Base-by-base conservation (phyloP, 179 eudicot genomes). In the Corrigiola litoralis region DNA sequence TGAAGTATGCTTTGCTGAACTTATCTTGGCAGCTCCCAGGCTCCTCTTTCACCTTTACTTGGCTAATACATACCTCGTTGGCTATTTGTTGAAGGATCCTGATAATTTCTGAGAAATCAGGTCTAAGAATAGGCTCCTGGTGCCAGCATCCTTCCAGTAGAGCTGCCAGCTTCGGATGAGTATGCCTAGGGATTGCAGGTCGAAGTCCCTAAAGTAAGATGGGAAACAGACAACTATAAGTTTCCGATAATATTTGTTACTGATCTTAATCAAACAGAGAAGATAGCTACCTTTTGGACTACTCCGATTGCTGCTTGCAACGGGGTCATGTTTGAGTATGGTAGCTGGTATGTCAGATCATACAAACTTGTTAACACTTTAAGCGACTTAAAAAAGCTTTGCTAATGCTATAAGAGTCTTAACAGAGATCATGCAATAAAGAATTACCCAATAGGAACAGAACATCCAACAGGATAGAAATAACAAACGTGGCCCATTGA, bases 221-320 rank as follows among this genome's bases (percentile, higher is more conserved):
- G 31, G 13, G 50, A 40, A 0, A 49, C 6, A 57, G 13, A 32
- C 33, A 32, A 52, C 28, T 28, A 32, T 8, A 25, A 17, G 21
- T 25, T 4, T 5, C 4, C 7, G 23, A 5, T 25, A 44, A 12
- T 29, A n/a, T 11, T 27, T 45, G 36, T 45, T 28, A 50, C 0
- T 24, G 4, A 31, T 46, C 24, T 13, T 23, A 27, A 55, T 20
- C 20, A 54, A 14, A n/a, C 29, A 44, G 11, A 25, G 25, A n/a
- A 23, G 62, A 41, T 24, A 13, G 25, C 32, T 72, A 89, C 96
- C 89, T 86, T 74, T 74, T 86, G 90, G 41, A 86, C 85, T 17
- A 89, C 96, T 52, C 90, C 96, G 53, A 89, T 71, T 7, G 96
- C 96, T 59, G 92, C 96, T 84, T 89, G 96, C 70, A 89, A 75